phyloP scores from a whole-genome alignment of 495 filamentous ascomycete genomes.

The Trichoderma gamsii region DNA sequence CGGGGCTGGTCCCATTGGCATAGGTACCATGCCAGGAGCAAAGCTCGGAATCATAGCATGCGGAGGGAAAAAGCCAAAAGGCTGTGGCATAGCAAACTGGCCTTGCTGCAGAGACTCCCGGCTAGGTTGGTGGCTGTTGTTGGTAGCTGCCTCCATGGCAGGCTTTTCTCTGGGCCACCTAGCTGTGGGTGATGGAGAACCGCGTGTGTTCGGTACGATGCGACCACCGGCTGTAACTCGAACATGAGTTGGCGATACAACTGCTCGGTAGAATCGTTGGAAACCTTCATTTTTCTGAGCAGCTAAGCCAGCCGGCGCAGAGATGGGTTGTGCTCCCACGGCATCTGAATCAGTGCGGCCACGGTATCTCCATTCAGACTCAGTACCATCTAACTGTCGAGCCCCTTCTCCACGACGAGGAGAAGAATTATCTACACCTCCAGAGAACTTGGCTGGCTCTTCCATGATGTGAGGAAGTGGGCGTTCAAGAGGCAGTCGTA shows the following conservation, averaged over 20 bases:
- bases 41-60: slow-evolving; percentile 20
- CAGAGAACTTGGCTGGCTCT: background rate
- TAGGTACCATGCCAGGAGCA: slow-evolving; percentile 8
- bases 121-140: background rate
- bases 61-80: slow-evolving; percentile 1
- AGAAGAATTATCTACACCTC: background rate
- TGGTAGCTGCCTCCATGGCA: slow-evolving; percentile 19
- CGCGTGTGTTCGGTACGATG: slow-evolving; percentile 52
- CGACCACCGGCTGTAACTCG: slow-evolving; percentile 50
- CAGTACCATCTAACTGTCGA: slow-evolving; percentile 14
- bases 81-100: slow-evolving; percentile 1
- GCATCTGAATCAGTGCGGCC: slow-evolving; percentile 36
- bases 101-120: slow-evolving; percentile 13
- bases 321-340: slow-evolving; percentile 33
- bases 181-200: slow-evolving; percentile 36
- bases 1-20: slow-evolving; percentile 22
- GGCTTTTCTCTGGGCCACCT: slow-evolving; percentile 35
- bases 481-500: slow-evolving; percentile 1
- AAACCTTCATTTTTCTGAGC: slow-evolving; percentile 50
- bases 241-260: slow-evolving; percentile 49
- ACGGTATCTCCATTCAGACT: slow-evolving; percentile 36
- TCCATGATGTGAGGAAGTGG: slow-evolving; percentile 6
- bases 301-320: slow-evolving; percentile 37
- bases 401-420: slow-evolving; percentile 5
- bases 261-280: slow-evolving; percentile 49